A percentile compares a stretch with the other conserved stretches of the same genome.
Evolutionary conservation across 2,329 filamentous ascomycete species (phyloP).

Genomic region (Ascocoryne sarcoides): DNA sequence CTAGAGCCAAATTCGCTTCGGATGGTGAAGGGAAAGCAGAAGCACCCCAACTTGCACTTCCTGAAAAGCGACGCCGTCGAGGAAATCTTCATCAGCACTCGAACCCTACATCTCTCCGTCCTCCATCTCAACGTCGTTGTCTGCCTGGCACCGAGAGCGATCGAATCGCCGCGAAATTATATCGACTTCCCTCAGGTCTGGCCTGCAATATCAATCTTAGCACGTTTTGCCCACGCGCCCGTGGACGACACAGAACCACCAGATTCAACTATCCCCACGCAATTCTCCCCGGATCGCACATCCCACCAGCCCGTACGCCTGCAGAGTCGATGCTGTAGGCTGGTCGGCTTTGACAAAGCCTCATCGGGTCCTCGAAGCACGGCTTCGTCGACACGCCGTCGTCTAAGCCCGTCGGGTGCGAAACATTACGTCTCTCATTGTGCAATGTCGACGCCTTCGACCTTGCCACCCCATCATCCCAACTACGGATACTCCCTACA

Average conservation of each 20-base stretch:
- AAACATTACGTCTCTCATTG: conserved; percentile 17
- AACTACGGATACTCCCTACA: conserved; percentile 54
- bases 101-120: not conserved
- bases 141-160: too few species aligned
- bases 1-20: conserved; percentile 1
- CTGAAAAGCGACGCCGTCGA: conserved; percentile 8
- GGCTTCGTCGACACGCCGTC: conserved; percentile 11
- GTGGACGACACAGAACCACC: conserved; percentile 12
- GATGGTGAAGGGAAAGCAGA: conserved; percentile 2
- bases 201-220: conserved; percentile 9
- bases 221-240: conserved; percentile 12
- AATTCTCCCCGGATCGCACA: conserved; percentile 10
- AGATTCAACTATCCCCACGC: conserved; percentile 9
- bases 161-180: too few species aligned
- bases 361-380: conserved; percentile 8
- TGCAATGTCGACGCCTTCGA: conserved; percentile 73
- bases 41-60: conserved; percentile 10
- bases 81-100: conserved; percentile 1
- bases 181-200: conserved; percentile 15
- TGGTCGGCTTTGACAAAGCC: conserved; percentile 5
- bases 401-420: conserved; percentile 18
- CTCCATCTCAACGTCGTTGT: conserved; percentile 5
- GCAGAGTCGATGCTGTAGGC: conserved; percentile 18
- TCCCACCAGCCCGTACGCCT: conserved; percentile 1
- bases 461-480: conserved; percentile 59